Conservation (phyloP, 805 yeast genomes). For the Candida coleopterorum region DNA sequence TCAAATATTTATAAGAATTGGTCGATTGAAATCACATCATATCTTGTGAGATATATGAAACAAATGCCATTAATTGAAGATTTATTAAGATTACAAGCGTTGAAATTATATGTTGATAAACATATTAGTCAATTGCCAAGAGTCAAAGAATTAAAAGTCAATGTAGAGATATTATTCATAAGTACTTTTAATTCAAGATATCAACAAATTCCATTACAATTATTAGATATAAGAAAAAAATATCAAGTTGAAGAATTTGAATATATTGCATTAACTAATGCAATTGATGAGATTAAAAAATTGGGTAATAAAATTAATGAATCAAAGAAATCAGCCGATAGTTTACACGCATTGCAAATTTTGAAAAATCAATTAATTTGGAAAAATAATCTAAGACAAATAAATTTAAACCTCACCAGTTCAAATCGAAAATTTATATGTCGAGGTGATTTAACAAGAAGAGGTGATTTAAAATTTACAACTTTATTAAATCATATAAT, state of each 20-base stretch:
- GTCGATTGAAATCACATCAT: slow-evolving; percentile 52
- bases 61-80: slow-evolving; percentile 58
- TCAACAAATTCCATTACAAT: slow-evolving; percentile 55
- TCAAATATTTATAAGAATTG: slow-evolving; percentile 62
- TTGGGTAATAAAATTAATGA: slow-evolving; percentile 59
- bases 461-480: slow-evolving; percentile 62
- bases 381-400: slow-evolving; percentile 41
- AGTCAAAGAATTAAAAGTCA: slow-evolving; percentile 40
- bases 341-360: slow-evolving; percentile 47
- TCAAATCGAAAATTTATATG: slow-evolving; percentile 51
- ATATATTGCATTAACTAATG: slow-evolving; percentile 44
- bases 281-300: slow-evolving; percentile 49
- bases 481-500: slow-evolving; percentile 49
- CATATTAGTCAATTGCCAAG: slow-evolving; percentile 48
- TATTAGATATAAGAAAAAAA: slow-evolving; percentile 50
- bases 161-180: slow-evolving; percentile 34
- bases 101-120: slow-evolving; percentile 55
- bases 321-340: slow-evolving; percentile 58
- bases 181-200: slow-evolving; percentile 42
- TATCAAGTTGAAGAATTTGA: slow-evolving; percentile 46
- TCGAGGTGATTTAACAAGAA: slow-evolving; percentile 55
- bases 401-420: slow-evolving; percentile 49
- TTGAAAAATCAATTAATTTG: slow-evolving; percentile 52
- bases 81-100: slow-evolving; percentile 44
- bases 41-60: slow-evolving; percentile 57